Base-by-base conservation (phyloP, 176 grass and related monocot genomes). In the Microstegium vimineum region DNA sequence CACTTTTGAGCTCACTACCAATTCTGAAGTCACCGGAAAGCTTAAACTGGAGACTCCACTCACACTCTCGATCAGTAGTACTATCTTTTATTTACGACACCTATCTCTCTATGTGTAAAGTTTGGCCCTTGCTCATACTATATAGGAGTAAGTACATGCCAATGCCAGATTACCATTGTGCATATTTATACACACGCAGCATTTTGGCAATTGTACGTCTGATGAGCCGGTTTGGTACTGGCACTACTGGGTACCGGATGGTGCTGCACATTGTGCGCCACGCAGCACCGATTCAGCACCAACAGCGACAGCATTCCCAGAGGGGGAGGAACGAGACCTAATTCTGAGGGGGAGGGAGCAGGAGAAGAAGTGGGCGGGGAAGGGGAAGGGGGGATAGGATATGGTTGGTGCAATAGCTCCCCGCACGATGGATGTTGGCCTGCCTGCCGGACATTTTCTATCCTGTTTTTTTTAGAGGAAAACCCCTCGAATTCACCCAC, bases 361-460 rank as follows among this genome's bases (percentile, higher is more conserved):
- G 64, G 13, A 32, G 40, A 47, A n/a, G n/a, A n/a, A 47, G 45
- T 38, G 37, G 30, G 38, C 69, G 75, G 76, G 62, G 68, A 6
- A 38, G 42, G n/a, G n/a, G n/a, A n/a, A n/a, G n/a, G n/a, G n/a
- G n/a, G 36, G 81, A 80, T 80, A 69, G 63, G 49, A 49, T 37
- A 75, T 69, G 69, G 51, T 57, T 81, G 87, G 71, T 62, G 71
- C 54, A 38, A 57, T 76, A 71, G 77, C 72, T n/a, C 65, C 22
- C 10, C 15, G 56, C 83, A 89, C 87, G 42, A 82, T 46, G 16
- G 65, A 77, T 86, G 87, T 40, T 62, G 81, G 69, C 60, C 60
- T 30, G 25, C 8, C 49, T 52, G 56, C 23, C 59, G 2, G 26
- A 10, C 60, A 62, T 20, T 76, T 13, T 10, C 10, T 74, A 6